These are phyloP conservation scores for Hydnomerulius pinastri DNA, from an alignment of 768 basidiomycete genomes.

Conservation along the genomic window DNA sequence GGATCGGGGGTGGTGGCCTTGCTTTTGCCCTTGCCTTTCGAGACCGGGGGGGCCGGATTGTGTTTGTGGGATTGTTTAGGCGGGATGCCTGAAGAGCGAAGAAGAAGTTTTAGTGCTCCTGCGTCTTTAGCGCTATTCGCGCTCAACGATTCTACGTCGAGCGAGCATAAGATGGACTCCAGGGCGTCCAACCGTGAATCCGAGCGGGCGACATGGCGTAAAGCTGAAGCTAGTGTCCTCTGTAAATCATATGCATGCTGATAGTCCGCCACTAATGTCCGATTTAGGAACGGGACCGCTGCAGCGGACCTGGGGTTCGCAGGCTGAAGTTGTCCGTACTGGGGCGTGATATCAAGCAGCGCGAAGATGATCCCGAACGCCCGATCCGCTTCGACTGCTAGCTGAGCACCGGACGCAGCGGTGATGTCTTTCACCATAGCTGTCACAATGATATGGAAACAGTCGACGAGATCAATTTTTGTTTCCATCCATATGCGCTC, in stretches of 20 bases:
- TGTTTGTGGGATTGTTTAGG: slow-evolving; percentile 14
- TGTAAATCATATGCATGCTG: slow-evolving; percentile 66
- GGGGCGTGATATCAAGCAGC: slow-evolving; percentile 49
- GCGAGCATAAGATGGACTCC: slow-evolving; percentile 48
- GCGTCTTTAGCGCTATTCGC: slow-evolving; percentile 36
- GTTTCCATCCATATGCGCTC: slow-evolving; percentile 70
- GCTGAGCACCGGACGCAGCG: slow-evolving; percentile 40
- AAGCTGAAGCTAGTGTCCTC: slow-evolving; percentile 45
- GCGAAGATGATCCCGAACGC: slow-evolving; percentile 61
- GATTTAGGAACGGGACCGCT: slow-evolving; percentile 63
- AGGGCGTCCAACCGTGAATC: slow-evolving; percentile 61
- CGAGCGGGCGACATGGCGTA: slow-evolving; percentile 48
- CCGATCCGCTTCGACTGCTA: slow-evolving; percentile 51
- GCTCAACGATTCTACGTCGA: slow-evolving; percentile 29
- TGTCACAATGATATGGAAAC: slow-evolving; percentile 61
- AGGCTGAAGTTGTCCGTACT: slow-evolving; percentile 14
- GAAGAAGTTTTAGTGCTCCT: slow-evolving; percentile 62
- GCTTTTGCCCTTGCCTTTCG: slow-evolving; percentile 42
- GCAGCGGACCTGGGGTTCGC: slow-evolving; percentile 14
- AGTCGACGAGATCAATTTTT: slow-evolving; percentile 71
- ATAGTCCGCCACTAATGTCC: slow-evolving; percentile 69
- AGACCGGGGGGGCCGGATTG: slow-evolving; percentile 35
- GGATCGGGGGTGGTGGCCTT: slow-evolving; percentile 28
- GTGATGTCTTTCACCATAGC: slow-evolving; percentile 52
- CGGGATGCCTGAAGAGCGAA: slow-evolving; percentile 59